Percentiles rank a stretch among this genome's conserved stretches.
These are phyloP conservation scores for Rhododendron mucronatum DNA, from an alignment of 148 eudicot species.

Conservation along the genomic window DNA sequence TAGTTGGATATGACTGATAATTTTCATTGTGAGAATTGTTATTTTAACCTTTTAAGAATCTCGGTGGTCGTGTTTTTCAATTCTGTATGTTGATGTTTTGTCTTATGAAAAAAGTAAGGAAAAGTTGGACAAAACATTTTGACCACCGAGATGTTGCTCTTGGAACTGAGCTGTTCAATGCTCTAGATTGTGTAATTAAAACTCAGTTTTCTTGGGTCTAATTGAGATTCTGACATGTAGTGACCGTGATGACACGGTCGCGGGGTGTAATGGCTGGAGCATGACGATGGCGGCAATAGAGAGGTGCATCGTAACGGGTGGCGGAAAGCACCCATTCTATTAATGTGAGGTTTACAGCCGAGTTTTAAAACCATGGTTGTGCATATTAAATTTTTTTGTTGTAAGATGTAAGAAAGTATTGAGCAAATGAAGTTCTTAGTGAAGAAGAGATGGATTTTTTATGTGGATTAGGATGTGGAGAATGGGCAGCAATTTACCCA, in stretches of 20 bases:
- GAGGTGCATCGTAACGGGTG: background rate
- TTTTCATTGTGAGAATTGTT: background rate
- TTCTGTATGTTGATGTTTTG: background rate
- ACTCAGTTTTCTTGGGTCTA: background rate
- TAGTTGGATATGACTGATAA: background rate
- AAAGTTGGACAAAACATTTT: background rate
- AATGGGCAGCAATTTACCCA: background rate
- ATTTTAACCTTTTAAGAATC: background rate
- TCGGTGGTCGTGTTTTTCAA: background rate
- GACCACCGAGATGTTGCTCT: background rate
- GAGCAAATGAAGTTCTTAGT: too few species aligned
- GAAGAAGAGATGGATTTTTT: too few species aligned
- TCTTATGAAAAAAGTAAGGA: background rate
- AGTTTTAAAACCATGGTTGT: too few species aligned
- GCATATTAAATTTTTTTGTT: too few species aligned
- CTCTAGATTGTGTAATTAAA: background rate
- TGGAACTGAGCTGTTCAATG: background rate
- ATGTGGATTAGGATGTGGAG: too few species aligned
- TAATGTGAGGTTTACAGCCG: too few species aligned
- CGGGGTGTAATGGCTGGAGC: background rate
- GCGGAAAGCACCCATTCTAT: too few species aligned
- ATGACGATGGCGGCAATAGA: background rate
- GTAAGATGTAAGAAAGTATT: too few species aligned
- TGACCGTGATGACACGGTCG: background rate
- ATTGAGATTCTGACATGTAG: background rate